Evolutionary conservation across 1,139 yeast genomes (phyloP), one percentile per base, ranked within the genome.

Genomic region (Geotrichum siamense): DNA sequence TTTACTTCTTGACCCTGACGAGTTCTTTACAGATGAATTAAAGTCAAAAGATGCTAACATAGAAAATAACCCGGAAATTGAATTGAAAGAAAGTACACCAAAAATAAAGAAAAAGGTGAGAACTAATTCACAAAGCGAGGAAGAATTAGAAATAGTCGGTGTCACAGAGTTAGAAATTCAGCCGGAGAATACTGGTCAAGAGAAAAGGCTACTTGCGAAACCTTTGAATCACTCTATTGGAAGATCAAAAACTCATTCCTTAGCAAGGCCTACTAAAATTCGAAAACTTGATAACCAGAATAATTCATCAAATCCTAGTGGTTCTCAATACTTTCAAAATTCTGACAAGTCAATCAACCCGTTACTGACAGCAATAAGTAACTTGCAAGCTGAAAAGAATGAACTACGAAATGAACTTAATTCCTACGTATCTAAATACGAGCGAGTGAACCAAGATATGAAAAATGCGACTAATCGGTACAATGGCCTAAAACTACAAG

Each of bases 301-400:
- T 3, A 15, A 6, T 29, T 2, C 22, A 8, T 5, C 43, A 16
- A n/a, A n/a, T n/a, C 32, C 6, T 23, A 13, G 16, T 20, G 6
- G 15, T 12, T 28, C 17, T 10, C 3, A 33, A 12, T 32, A 33
- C 5, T 28, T 43, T 22, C 6, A 33, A 17, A 16, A 26, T n/a
- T n/a, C 46, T 10, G 49, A 46, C 21, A 39, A 39, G 30, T 40
- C 43, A 6, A 20, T 46, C 5, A 43, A 39, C 16, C 46, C 43
- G 6, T 38, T 46, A 2, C 21, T 46, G 6, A 27, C 39, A 3
- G 45, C 49, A 6, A 38, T 47, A 9, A 39, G 36, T 17, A 34
- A 34, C 6, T 23, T 43, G 10, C 47, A 41, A 34, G 20, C 27
- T 2, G 49, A 47, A 38, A 43, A 43, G 28, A 34, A 34, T 5